Conservation (phyloP, 2,329 filamentous ascomycete species). For the Laburnicola sp. region DNA sequence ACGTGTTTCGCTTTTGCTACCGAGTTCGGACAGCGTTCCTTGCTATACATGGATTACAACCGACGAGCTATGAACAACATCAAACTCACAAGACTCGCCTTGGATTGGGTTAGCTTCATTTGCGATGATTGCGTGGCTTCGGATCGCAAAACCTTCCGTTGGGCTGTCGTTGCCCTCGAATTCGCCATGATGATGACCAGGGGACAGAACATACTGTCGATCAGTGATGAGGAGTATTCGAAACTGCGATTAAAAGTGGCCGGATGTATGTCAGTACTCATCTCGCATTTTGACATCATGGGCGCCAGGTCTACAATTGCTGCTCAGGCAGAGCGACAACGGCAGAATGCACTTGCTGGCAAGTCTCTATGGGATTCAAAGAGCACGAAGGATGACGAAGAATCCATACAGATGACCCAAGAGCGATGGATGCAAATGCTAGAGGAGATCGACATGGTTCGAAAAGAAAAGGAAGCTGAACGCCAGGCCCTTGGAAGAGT, state of each 20-base stretch:
- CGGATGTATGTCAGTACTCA: constrained; percentile 94
- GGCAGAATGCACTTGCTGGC: constrained; percentile 76
- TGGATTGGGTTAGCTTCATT: constrained; percentile 98
- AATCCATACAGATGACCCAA: constrained; percentile 73
- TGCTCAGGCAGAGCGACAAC: constrained; percentile 89
- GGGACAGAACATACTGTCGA: constrained; percentile 87
- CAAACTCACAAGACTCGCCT: constrained; percentile 86
- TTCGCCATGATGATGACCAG: constrained; percentile 98
- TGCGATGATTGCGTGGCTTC: constrained; percentile 94
- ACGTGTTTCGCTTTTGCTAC: constrained; percentile 99
- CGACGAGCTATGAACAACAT: constrained; percentile 95
- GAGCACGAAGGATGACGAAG: constrained; percentile 75
- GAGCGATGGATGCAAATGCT: constrained; percentile 76
- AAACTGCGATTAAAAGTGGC: constrained; percentile 84
- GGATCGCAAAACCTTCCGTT: constrained; percentile 94
- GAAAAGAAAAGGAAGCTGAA: constrained; percentile 80
- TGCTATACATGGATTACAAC: constrained; percentile 95
- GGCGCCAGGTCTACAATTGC: constrained; percentile 90
- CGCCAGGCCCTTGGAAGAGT: constrained; percentile 87
- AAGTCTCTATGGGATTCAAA: constrained; percentile 80
- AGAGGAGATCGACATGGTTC: constrained; percentile 72
- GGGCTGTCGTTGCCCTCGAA: constrained; percentile 93
- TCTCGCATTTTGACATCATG: constrained; percentile 99
- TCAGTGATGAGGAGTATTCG: constrained; percentile 85
- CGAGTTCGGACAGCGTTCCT: constrained; percentile 92